Evolutionary conservation across 257 asterid genomes (phyloP).

Genomic region (Gentiana dahurica): DNA sequence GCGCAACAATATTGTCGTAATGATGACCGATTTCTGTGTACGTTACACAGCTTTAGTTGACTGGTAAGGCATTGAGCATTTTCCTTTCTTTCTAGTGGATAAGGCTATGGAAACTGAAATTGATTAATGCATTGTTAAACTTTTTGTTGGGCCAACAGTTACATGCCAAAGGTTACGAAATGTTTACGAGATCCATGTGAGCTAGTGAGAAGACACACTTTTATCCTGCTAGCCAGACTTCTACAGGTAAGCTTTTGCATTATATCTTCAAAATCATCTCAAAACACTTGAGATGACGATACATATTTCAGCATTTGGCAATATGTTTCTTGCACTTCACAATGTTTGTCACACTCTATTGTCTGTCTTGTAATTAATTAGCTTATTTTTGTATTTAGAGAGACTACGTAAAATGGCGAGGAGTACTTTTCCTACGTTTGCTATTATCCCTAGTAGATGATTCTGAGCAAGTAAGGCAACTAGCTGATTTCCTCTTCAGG

Average conservation of each 20-base stretch:
- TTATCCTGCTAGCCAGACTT: constrained; percentile 76
- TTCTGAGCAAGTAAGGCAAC: constrained; percentile 65
- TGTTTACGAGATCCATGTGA: constrained; percentile 91
- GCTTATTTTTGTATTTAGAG: constrained; percentile 33
- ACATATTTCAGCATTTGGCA: no score
- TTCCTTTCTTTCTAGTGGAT: neutral
- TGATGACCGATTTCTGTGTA: constrained; percentile 95
- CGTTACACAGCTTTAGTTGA: constrained; percentile 91
- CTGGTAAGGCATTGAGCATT: constrained; percentile 44
- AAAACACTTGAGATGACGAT: no score
- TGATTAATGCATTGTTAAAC: neutral
- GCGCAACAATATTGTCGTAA: constrained; percentile 74
- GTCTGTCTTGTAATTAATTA: neutral
- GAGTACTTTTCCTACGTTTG: constrained; percentile 87
- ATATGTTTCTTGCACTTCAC: no score
- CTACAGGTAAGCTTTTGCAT: constrained; percentile 47
- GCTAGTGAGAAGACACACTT: constrained; percentile 86
- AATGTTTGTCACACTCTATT: no score
- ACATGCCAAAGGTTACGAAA: constrained; percentile 75
- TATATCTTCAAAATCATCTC: no score
- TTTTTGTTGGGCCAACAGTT: constrained; percentile 28
- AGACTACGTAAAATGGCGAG: constrained; percentile 96
- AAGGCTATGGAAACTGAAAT: no score
- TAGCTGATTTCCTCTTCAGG: constrained; percentile 88
- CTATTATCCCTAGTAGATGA: constrained; percentile 82